Evolutionary conservation across 2,329 filamentous ascomycete genomes (phyloP), one percentile per base, ranked within the genome.

Genomic region (Ophiognomonia clavigignenti-juglandacearum): DNA sequence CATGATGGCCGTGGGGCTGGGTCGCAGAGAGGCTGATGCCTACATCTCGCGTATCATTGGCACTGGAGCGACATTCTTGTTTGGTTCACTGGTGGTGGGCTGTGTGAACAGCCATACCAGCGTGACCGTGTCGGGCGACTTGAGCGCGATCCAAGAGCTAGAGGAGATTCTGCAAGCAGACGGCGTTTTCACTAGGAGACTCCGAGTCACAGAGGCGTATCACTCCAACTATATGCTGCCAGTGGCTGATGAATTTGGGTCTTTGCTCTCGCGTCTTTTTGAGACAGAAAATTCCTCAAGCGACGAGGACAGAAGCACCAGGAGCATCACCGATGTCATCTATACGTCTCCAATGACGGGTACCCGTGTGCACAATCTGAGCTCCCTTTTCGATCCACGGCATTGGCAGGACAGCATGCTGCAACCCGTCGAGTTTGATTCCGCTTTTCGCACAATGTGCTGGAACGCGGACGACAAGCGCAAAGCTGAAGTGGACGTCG

Each of bases 101-200:
- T 47, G 44, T 19, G 7, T 47, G 8, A 48, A 48, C 41, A 43
- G 39, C 23, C 41, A 35, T 14, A 13, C 16, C 13, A 48, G 46
- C 29, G 37, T 29, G 9, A 69, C 67, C 0, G 26, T 69, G 0
- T 64, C 65, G 1, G 66, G 66, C 2, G 58, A 62, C 22, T 41
- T 37, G 3, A 37, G 40, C 2, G 57, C 54, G 3, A 51, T 69
- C 4, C 45, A 59, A n/a, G 53, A 54, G 11, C 43, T 66, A 1
- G 47, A 55, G 18, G 35, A 43, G 9, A 36, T 53, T 34, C 49
- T 64, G 23, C 38, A 56, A 4, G 55, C 55, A 6, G 54, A 62
- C 10, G 46, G 40, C 13, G 53, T 62, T 1, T 66, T 65, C 27
- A 47, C 51, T 5, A 51, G 60, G 5, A 53, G 50, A 11, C 56